Evolutionary conservation across 108 stramenopile species (phyloP).

Genomic region (Schizochytrium sp.): DNA sequence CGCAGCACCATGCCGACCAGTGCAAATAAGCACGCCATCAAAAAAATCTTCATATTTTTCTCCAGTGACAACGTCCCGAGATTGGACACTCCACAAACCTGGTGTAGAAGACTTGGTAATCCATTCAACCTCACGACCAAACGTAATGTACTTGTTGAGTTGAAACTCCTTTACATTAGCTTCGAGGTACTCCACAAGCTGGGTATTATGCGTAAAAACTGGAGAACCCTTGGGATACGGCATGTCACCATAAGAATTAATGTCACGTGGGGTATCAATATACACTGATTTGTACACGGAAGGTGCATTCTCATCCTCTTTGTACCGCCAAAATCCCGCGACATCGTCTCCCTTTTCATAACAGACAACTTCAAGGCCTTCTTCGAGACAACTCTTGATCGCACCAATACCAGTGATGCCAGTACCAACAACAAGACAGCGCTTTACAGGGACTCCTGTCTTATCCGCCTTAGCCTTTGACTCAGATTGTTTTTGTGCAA

Average conservation of each 20-base stretch:
- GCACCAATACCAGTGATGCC: slow-evolving; percentile 31
- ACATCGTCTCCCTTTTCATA: neutral
- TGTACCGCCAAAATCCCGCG: slow-evolving; percentile 18
- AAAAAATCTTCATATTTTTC: slow-evolving; percentile 9
- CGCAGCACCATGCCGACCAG: slow-evolving; percentile 7
- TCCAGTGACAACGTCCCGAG: neutral
- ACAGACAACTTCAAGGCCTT: neutral
- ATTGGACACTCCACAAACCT: neutral
- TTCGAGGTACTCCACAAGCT: neutral
- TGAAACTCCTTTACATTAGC: neutral
- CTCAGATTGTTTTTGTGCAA: neutral
- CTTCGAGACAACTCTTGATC: slow-evolving; percentile 2
- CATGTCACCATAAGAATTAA: neutral
- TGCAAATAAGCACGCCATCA: slow-evolving; percentile 36
- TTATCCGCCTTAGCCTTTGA: neutral
- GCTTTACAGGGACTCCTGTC: neutral
- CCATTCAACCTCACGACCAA: neutral
- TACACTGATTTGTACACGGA: slow-evolving; percentile 30
- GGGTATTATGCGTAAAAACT: neutral
- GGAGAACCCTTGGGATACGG: neutral
- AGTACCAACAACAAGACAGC: slow-evolving; percentile 1
- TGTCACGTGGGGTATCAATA: slow-evolving; percentile 22
- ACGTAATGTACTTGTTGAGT: neutral
- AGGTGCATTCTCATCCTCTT: neutral
- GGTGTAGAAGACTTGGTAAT: neutral